Conservation (phyloP, 495 filamentous ascomycete species). For the Talaromyces nanjingensis region DNA sequence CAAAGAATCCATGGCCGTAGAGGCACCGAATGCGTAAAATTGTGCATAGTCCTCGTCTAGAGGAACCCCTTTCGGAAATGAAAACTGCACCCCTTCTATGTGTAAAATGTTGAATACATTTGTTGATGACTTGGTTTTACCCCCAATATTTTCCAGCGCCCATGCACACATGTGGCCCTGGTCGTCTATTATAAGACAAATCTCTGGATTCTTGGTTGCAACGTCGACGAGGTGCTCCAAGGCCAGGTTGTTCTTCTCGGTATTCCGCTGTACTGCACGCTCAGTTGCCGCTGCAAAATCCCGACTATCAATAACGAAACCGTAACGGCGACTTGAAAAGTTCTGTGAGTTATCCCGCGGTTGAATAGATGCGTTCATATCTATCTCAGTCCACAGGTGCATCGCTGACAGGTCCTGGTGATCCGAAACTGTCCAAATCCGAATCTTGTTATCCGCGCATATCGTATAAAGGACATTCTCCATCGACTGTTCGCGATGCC, state of each 20-base stretch:
- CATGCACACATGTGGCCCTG: conserved; percentile 86
- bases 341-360: conserved; percentile 35
- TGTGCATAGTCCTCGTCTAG: conserved; percentile 55
- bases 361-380: conserved; percentile 69
- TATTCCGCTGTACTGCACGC: conserved; percentile 58
- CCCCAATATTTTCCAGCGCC: conserved; percentile 86
- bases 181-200: conserved; percentile 80
- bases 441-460: conserved; percentile 73
- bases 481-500: conserved; percentile 66
- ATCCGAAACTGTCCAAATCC: conserved; percentile 78
- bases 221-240: conserved; percentile 82
- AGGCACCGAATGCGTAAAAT: conserved; percentile 64
- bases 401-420: conserved; percentile 63
- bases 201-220: conserved; percentile 77
- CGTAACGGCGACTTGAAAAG: conserved; percentile 50
- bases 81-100: conserved; percentile 61
- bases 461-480: conserved; percentile 93
- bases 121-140: conserved; percentile 57
- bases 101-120: conserved; percentile 87
- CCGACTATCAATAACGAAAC: conserved; percentile 77
- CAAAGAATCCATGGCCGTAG: conserved; percentile 52
- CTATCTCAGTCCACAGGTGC: conserved; percentile 75
- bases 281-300: conserved; percentile 74
- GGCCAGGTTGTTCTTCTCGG: conserved; percentile 58
- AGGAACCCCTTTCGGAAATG: conserved; percentile 46